A percentile compares a stretch with the other conserved stretches of the same genome.
Conservation (phyloP, 768 basidiomycete genomes). For the Postia placenta region DNA sequence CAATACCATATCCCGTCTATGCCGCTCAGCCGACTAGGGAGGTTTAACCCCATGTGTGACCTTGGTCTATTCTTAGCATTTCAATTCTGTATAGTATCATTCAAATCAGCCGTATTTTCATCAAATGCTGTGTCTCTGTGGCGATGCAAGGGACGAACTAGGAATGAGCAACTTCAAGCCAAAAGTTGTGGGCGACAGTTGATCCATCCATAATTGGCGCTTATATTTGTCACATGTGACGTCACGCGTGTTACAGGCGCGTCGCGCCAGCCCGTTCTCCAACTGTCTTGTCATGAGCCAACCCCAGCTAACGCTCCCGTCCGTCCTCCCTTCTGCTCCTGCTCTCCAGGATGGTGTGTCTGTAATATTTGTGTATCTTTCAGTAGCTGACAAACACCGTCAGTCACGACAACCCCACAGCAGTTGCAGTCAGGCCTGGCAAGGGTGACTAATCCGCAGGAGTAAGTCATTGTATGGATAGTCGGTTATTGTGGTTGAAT, state of each 20-base stretch:
- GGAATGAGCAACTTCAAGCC: no score
- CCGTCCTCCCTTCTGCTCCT: constrained; percentile 42
- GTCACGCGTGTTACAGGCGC: neutral
- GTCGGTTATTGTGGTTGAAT: no score
- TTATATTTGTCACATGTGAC: neutral
- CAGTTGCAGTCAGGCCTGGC: constrained; percentile 48
- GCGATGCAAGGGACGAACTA: no score
- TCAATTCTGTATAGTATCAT: no score
- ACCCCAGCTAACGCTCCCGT: constrained; percentile 32
- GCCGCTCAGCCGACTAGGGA: no score
- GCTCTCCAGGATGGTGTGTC: constrained; percentile 44
- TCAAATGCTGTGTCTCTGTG: no score
- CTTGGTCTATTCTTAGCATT: no score
- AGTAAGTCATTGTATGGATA: constrained; percentile 41
- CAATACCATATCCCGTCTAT: no score
- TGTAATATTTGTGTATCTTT: neutral
- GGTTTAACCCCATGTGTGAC: no score
- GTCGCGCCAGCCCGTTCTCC: neutral
- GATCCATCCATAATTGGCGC: no score
- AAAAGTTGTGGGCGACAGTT: no score
- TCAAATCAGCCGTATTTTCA: no score
- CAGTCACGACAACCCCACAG: constrained; percentile 49
- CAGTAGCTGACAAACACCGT: neutral
- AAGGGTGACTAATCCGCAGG: constrained; percentile 56
- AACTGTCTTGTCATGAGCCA: constrained; percentile 8